Conservation (phyloP, 331 rosid species). For the Prunus yedoensis region DNA sequence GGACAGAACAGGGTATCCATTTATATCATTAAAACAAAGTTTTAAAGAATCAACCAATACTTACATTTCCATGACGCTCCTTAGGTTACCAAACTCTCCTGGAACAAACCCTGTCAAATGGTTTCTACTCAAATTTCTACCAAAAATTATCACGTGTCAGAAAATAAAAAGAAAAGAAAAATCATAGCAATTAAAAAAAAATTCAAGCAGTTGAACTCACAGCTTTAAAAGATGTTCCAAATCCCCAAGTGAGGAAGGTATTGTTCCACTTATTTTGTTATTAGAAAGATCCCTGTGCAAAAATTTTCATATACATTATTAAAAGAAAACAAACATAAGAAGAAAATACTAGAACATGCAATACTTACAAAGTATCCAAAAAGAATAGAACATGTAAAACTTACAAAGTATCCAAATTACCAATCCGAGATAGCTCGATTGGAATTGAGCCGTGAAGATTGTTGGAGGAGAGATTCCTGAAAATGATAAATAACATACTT, state of each 20-base stretch:
- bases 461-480: slow-evolving; percentile 89
- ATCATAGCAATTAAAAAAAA: background rate
- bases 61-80: slow-evolving; percentile 93
- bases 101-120: slow-evolving; percentile 73
- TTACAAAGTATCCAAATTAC: slow-evolving; percentile 94
- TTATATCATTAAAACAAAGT: background rate
- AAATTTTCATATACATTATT: slow-evolving; percentile 1
- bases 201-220: slow-evolving; percentile 48
- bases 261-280: slow-evolving; percentile 65
- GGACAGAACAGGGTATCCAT: slow-evolving; percentile 6
- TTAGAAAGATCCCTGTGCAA: slow-evolving; percentile 78
- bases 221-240: slow-evolving; percentile 96
- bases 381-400: slow-evolving; percentile 22
- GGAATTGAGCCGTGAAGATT: slow-evolving; percentile 74
- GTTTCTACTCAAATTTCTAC: slow-evolving; percentile 87
- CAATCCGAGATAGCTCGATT: slow-evolving; percentile 87
- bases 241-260: slow-evolving; percentile 96
- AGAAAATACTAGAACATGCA: background rate
- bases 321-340: background rate
- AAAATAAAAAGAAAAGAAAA: background rate
- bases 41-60: slow-evolving; percentile 14
- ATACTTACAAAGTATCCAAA: slow-evolving; percentile 58
- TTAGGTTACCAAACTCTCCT: slow-evolving; percentile 91
- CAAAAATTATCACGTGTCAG: slow-evolving; percentile 29
- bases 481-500: slow-evolving; percentile 1